Base-by-base conservation (phyloP, 169 alveolate genomes). In the Plasmodium gallinaceum region DNA sequence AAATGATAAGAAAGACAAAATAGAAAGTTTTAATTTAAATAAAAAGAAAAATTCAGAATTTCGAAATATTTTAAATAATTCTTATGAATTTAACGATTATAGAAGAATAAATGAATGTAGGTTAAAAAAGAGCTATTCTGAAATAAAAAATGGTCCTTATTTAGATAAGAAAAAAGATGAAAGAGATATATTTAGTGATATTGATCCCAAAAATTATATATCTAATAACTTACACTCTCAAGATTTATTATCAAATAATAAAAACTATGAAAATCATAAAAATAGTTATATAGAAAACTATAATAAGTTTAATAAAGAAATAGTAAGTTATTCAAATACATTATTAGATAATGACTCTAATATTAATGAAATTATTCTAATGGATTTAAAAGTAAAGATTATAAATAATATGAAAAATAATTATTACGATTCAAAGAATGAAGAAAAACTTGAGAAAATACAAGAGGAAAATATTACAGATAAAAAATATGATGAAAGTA, bases 371-470 rank as follows among this genome's bases (percentile, higher is more conserved):
- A 66, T 65, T 62, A 65, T 78, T 24, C 52, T 78, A 43, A 26
- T 51, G 43, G 89, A 78, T 78, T 48, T 78, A 57, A 76, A 78
- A 20, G 48, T 64, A 24, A 78, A 78, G 64, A 78, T 78, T 78
- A 54, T 65, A 57, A 78, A 78, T 39, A 54, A 78, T 43, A 78
- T 78, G 89, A 78, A 51, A 66, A 64, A 66, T 65, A 78, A 78
- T 58, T 78, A 78, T 51, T 78, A 78, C 45, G 78, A 78, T 32
- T 46, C 78, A 24, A 12, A n/a, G n/a, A 43, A 42, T 6, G 9
- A 42, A 37, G 57, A 16, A 64, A 48, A 54, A n/a, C 62, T n/a
- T 78, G 43, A 16, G 45, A 78, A 58, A 45, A 73, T 22, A 18
- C 42, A 64, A 4, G 43, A 57, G 16, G 78, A 78, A 14, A 76